Conservation (phyloP, 2,329 filamentous ascomycete species). For the Pseudopyricularia cyperi region DNA sequence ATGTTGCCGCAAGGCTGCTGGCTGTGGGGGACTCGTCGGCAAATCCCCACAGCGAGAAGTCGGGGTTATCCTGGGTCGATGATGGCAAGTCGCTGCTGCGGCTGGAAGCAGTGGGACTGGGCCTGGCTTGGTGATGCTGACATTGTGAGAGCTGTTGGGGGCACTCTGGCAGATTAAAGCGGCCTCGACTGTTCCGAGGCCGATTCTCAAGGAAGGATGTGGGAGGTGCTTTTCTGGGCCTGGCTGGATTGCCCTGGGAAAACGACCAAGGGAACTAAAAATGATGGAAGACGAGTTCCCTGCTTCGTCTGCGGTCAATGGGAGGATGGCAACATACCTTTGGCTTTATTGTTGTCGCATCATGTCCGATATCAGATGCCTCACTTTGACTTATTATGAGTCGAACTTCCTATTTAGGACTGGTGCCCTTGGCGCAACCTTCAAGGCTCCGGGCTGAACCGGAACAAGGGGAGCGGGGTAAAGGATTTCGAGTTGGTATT, state of each 20-base stretch:
- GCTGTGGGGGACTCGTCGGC: background rate
- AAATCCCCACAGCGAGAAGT: background rate
- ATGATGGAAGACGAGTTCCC: background rate
- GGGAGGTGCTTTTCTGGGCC: background rate
- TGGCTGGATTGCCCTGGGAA: background rate
- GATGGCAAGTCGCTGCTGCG: background rate
- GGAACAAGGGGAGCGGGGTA: too few species aligned
- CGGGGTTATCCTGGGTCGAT: background rate
- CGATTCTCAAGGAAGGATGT: background rate
- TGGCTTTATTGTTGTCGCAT: background rate
- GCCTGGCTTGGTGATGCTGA: background rate
- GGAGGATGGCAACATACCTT: background rate
- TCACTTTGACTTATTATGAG: background rate
- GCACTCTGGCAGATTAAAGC: background rate
- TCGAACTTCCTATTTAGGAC: background rate
- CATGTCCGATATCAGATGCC: background rate
- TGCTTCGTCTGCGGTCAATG: background rate
- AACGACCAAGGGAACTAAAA: background rate
- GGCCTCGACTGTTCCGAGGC: conserved; percentile 1
- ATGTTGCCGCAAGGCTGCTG: background rate
- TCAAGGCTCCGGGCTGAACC: background rate
- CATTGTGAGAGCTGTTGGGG: background rate
- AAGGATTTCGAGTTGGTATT: too few species aligned
- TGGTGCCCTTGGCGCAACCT: background rate
- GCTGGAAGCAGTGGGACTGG: background rate